Evolutionary conservation across 352 stramenopile species (phyloP), one percentile per base, ranked within the genome.

Genomic region (Pythium angustatum): DNA sequence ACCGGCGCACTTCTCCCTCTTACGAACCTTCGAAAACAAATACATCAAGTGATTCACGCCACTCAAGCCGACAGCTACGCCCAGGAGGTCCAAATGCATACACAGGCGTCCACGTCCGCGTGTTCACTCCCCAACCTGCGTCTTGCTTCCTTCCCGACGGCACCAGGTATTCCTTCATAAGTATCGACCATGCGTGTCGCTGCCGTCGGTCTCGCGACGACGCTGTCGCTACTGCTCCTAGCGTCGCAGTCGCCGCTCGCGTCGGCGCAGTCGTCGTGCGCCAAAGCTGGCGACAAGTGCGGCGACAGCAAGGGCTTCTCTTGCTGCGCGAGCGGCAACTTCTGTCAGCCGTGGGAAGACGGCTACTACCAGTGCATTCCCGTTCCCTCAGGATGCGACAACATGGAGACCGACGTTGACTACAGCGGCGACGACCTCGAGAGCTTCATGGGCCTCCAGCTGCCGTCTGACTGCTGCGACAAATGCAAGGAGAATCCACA

Each of bases 301-400:
- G 78, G 76, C 12, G 81, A 75, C 41, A 72, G 71, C 6, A 52
- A 72, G 15, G 66, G 70, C 50, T 69, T 62, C 26, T 59, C 61
- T 2, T 83, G 75, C 64, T 84, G 76, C 48, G 61, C 62, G 34
- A 61, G 34, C 5, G 41, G 58, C 26, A 66, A 50, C 41, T 87
- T 82, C 52, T 87, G 76, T 34, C 78, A 87, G 65, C 78, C 76
- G 6, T 86, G 78, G 78, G 68, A 86, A 58, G 68, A 51, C 3
- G 41, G 75, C 19, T 87, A 81, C 62, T 87, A 85, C 67, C 79
- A 87, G 68, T 88, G 79, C 33, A 71, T 83, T 36, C 40, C 44
- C 1, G 38, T 71, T 2, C 73, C 77, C 4, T 58, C 70, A 8
- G 73, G 71, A 14, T 85, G 77, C 47, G 58, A 64, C 2, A 58